Evolutionary conservation across 148 eudicot species (phyloP).

Genomic region (Silene latifolia): DNA sequence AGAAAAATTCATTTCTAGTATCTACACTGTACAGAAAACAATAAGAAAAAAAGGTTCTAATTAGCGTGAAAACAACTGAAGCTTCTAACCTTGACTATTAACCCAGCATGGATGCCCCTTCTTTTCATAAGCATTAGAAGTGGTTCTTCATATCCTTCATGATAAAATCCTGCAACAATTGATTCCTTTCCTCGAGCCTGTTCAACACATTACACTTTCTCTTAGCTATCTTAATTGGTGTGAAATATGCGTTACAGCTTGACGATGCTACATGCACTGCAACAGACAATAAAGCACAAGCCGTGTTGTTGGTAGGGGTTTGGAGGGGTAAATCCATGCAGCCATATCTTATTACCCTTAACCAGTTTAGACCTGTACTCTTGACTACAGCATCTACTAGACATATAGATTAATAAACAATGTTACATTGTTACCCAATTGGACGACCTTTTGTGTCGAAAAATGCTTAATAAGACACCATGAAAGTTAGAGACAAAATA

Average conservation of each 20-base stretch:
- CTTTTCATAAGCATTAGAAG: conserved; percentile 95
- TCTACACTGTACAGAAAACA: neutral
- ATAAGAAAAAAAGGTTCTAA: neutral
- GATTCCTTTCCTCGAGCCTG: conserved; percentile 91
- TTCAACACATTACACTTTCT: conserved; percentile 10
- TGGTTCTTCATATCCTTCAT: conserved; percentile 96
- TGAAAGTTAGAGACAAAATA: neutral
- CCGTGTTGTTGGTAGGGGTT: neutral
- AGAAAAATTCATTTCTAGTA: neutral
- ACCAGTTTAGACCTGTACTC: neutral
- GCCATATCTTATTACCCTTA: neutral
- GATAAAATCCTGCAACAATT: conserved; percentile 93
- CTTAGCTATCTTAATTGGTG: neutral
- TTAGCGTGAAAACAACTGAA: neutral
- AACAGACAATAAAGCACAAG: neutral
- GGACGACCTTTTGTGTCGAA: neutral
- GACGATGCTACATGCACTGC: neutral
- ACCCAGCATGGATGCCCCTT: conserved; percentile 87
- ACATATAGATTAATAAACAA: neutral
- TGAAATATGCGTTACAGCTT: neutral
- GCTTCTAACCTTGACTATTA: conserved; percentile 76
- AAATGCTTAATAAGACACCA: neutral
- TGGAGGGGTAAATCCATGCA: neutral
- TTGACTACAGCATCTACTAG: neutral
- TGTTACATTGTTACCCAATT: neutral